Conservation (phyloP, 2,329 filamentous ascomycete species). For the Neobulgaria alba region DNA sequence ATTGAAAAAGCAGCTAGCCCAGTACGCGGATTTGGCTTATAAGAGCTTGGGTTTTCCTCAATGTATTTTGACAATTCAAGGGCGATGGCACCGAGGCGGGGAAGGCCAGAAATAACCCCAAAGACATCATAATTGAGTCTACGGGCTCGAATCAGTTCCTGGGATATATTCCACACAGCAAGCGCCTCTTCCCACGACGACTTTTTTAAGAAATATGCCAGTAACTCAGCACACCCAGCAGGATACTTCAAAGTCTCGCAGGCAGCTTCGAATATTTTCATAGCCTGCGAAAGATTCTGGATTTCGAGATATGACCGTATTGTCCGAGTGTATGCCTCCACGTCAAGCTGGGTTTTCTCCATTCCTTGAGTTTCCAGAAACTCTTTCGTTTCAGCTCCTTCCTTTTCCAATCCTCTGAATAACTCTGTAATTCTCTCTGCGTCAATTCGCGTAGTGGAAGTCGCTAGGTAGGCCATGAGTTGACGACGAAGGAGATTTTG, state of each 20-base stretch:
- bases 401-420: conserved; percentile 31
- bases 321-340: conserved; percentile 38
- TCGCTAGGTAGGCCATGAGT: conserved; percentile 32
- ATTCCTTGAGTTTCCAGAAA: no score
- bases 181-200: conserved; percentile 20
- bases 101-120: conserved; percentile 8
- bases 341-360: no score
- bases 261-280: conserved; percentile 16
- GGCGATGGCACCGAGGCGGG: conserved; percentile 9
- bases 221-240: conserved; percentile 18
- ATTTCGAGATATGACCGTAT: conserved; percentile 37
- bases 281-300: conserved; percentile 30
- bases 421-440: conserved; percentile 35
- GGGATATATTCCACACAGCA: conserved; percentile 13
- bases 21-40: no score
- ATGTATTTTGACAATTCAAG: conserved; percentile 15
- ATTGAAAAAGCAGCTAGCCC: no score
- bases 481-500: conserved; percentile 15
- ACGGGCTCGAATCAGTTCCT: neutral
- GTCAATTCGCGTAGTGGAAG: conserved; percentile 32
- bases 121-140: conserved; percentile 10
- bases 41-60: no score
- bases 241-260: conserved; percentile 11
- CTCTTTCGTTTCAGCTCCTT: conserved; percentile 31
- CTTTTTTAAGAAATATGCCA: conserved; percentile 18